Conservation (phyloP, 2,329 filamentous ascomycete species). For the Beauveria sp. region DNA sequence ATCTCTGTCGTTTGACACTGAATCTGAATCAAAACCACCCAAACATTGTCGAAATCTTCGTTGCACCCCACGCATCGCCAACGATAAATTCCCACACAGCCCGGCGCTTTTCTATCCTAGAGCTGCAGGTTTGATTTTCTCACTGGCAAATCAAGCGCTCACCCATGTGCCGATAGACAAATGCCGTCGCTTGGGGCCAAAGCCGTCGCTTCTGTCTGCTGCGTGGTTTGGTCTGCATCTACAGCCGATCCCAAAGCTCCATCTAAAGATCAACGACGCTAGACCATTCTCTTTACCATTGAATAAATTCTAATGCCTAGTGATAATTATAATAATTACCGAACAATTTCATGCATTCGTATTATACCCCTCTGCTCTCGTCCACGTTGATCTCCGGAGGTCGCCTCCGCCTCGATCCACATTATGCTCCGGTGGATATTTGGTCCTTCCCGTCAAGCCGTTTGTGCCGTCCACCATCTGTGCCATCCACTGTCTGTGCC, state of each 20-base stretch:
- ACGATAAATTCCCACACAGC: no score
- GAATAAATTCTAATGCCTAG: not conserved
- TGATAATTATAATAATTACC: not conserved
- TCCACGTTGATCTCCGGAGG: not conserved
- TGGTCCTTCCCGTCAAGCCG: not conserved
- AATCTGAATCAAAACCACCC: no score
- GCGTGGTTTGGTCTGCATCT: not conserved
- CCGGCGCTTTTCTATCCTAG: no score
- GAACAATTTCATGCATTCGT: not conserved
- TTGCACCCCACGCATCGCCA: no score
- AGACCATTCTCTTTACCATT: not conserved
- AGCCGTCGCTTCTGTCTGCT: not conserved
- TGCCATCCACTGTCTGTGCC: no score
- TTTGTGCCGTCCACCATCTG: no score
- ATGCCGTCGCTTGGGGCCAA: not conserved
- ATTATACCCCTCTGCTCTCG: not conserved
- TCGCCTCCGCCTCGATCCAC: not conserved
- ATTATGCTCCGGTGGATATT: not conserved
- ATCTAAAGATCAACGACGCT: not conserved
- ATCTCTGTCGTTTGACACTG: no score
- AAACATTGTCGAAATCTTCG: no score
- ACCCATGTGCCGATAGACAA: not conserved
- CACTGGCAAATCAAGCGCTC: no score
- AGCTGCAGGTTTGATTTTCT: no score
- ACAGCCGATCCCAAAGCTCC: not conserved